Evolutionary conservation across 352 stramenopile genomes (phyloP).

Genomic region (Phytophthora megakarya): DNA sequence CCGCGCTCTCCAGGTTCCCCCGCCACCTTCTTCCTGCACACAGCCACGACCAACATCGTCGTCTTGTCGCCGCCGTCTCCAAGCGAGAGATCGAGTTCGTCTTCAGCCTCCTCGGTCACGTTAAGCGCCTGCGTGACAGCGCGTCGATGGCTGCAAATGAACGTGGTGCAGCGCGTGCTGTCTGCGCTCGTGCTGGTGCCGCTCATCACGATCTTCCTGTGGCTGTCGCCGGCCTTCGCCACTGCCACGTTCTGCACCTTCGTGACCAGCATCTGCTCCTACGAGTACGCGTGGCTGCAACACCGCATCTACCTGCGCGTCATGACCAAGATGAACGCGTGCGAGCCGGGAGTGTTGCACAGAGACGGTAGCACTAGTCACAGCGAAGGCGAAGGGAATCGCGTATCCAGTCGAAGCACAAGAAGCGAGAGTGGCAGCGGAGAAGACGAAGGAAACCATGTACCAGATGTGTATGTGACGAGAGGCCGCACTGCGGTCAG

Average conservation of each 20-base stretch:
- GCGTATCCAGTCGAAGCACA: conserved; percentile 37
- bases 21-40: conserved; percentile 40
- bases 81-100: conserved; percentile 16
- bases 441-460: conserved; percentile 7
- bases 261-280: conserved; percentile 65
- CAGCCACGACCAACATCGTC: conserved; percentile 24
- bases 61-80: conserved; percentile 25
- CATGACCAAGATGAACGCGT: conserved; percentile 37
- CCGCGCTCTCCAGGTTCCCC: conserved; percentile 35
- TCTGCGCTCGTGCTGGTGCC: conserved; percentile 62
- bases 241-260: conserved; percentile 73
- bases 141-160: conserved; percentile 36
- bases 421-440: conserved; percentile 35
- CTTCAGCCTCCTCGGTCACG: neutral
- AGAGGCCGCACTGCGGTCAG: conserved; percentile 34
- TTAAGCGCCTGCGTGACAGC: neutral
- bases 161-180: conserved; percentile 65
- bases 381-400: conserved; percentile 12
- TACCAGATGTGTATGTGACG: neutral
- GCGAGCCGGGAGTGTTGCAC: conserved; percentile 26
- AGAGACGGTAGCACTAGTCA: neutral
- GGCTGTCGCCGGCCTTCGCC: conserved; percentile 63
- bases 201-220: conserved; percentile 71
- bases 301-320: conserved; percentile 68
- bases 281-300: conserved; percentile 74